Conservation (phyloP, 2,329 filamentous ascomycete genomes). For the Talaromyces funiculosus region DNA sequence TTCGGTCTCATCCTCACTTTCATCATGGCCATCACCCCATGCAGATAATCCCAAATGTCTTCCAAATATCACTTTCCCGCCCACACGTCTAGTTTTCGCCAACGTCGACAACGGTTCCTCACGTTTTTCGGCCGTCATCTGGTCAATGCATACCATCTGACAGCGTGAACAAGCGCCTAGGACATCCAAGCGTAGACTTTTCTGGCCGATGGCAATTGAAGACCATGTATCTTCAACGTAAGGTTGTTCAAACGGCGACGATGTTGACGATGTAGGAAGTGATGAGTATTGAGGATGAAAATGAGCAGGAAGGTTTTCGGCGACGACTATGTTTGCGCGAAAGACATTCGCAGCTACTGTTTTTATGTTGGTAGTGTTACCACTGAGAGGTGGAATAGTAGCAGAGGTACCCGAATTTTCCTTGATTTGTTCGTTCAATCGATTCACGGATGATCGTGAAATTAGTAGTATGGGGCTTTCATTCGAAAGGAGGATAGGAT, state of each 20-base stretch:
- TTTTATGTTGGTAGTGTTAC: slow-evolving; percentile 44
- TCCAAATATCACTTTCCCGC: slow-evolving; percentile 85
- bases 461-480: slow-evolving; percentile 89
- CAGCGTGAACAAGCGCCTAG: slow-evolving; percentile 82
- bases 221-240: slow-evolving; percentile 81
- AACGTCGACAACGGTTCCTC: slow-evolving; percentile 86
- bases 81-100: slow-evolving; percentile 75
- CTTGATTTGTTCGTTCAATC: slow-evolving; percentile 68
- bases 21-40: slow-evolving; percentile 13
- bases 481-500: slow-evolving; percentile 73
- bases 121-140: slow-evolving; percentile 68
- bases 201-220: slow-evolving; percentile 57
- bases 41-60: slow-evolving; percentile 56
- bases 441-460: slow-evolving; percentile 70
- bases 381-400: slow-evolving; percentile 24
- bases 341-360: slow-evolving; percentile 69
- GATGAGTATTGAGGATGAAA: not conserved
- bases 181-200: slow-evolving; percentile 46
- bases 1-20: slow-evolving; percentile 1
- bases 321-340: slow-evolving; percentile 79
- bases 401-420: slow-evolving; percentile 28
- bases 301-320: slow-evolving; percentile 38
- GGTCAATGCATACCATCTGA: slow-evolving; percentile 94
- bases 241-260: slow-evolving; percentile 41
- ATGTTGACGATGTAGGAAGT: not conserved